Percentiles rank a stretch among this genome's conserved stretches.
Evolutionary conservation across 2,329 filamentous ascomycete species (phyloP).

Genomic region (Thelonectria olida): DNA sequence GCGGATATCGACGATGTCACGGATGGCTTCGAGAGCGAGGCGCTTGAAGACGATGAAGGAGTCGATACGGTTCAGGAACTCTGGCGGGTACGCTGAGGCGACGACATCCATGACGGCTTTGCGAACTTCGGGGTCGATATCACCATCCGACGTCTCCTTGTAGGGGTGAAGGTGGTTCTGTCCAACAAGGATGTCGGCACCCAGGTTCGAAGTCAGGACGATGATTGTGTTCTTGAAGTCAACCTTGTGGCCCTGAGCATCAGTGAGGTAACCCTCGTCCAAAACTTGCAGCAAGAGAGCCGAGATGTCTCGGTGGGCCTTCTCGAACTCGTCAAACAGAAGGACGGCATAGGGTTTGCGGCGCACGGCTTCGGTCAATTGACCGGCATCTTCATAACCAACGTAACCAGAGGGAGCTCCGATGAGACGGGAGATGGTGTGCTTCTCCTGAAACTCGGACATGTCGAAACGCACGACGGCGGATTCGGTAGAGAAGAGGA

Average conservation of each 20-base stretch:
- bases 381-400: constrained; percentile 95
- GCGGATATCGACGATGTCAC: constrained; percentile 94
- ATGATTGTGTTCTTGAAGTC: constrained; percentile 98
- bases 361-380: constrained; percentile 93
- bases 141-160: constrained; percentile 69
- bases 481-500: constrained; percentile 90
- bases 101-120: constrained; percentile 90
- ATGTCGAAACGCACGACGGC: constrained; percentile 97
- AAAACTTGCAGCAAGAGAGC: constrained; percentile 91
- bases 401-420: constrained; percentile 94
- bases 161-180: constrained; percentile 72
- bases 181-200: constrained; percentile 88
- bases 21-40: constrained; percentile 78
- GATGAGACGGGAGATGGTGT: constrained; percentile 92
- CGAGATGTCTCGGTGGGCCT: constrained; percentile 94
- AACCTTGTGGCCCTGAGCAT: constrained; percentile 94
- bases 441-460: constrained; percentile 97
- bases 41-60: constrained; percentile 97
- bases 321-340: constrained; percentile 97
- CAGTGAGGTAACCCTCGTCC: constrained; percentile 95
- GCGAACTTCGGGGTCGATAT: constrained; percentile 78
- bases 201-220: constrained; percentile 94
- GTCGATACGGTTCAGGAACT: constrained; percentile 96
- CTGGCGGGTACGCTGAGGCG: constrained; percentile 77
- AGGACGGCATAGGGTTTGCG: constrained; percentile 95